These are phyloP conservation scores for Aspergillus sp. DNA, from an alignment of 2,329 filamentous ascomycete genomes.

Conservation along the genomic window DNA sequence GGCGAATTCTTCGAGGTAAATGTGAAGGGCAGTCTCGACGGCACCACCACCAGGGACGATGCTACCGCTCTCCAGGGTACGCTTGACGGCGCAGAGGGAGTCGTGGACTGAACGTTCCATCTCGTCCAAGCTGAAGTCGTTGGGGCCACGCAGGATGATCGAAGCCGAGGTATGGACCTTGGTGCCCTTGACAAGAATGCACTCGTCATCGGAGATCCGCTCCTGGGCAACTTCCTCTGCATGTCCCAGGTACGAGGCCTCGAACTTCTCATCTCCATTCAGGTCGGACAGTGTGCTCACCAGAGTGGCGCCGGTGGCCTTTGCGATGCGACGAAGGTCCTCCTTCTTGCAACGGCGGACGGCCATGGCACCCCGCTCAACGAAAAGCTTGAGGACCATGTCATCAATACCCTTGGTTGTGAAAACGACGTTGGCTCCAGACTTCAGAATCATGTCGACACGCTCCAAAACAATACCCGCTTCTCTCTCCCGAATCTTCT, in stretches of 20 bases:
- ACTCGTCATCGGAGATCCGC: constrained; percentile 97
- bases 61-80: constrained; percentile 92
- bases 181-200: constrained; percentile 93
- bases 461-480: constrained; percentile 89
- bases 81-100: constrained; percentile 93
- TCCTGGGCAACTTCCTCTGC: constrained; percentile 98
- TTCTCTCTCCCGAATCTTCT: constrained; percentile 93
- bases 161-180: constrained; percentile 93
- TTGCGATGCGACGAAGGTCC: constrained; percentile 91
- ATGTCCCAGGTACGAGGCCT: constrained; percentile 80
- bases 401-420: constrained; percentile 99
- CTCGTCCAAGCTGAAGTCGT: constrained; percentile 96
- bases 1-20: constrained; percentile 98
- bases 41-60: constrained; percentile 96
- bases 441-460: constrained; percentile 96
- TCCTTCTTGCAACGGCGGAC: constrained; percentile 98
- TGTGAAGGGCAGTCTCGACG: constrained; percentile 97
- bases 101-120: constrained; percentile 99
- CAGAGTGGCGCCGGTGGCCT: constrained; percentile 89
- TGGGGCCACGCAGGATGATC: constrained; percentile 90
- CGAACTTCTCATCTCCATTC: constrained; percentile 96
- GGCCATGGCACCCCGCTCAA: constrained; percentile 93
- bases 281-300: constrained; percentile 92
- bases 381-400: constrained; percentile 86
- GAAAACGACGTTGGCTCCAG: constrained; percentile 91